Base-by-base conservation (phyloP, 192 early-diverging fungal species). In the Rhizophagus prolifer region DNA sequence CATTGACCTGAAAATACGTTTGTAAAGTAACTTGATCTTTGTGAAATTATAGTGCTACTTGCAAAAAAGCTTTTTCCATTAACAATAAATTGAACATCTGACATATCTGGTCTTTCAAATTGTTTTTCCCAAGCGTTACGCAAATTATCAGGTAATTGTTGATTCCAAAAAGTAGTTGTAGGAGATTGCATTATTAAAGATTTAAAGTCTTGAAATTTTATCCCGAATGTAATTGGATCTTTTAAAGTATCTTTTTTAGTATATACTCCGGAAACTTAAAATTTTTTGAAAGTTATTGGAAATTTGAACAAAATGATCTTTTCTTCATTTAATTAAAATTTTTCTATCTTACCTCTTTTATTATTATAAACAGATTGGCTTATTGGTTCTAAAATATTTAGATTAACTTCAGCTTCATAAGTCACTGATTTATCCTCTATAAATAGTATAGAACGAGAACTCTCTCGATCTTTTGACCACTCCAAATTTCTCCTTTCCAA, bases 11-110 rank as follows among this genome's bases (percentile, higher is more conserved):
- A 19, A 21, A 70, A 70, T 21, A 70, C 21, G 41, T 28, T 41
- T 25, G 26, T 9, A 70, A 70, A 70, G 41, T 70, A 70, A 21
- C n/a, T 38, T 14, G 69, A 70, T 16, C 69, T 36, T n/a, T 70
- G 14, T 10, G n/a, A 41, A 13, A 70, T 10, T 70, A 70, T 70
- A 21, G 26, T n/a, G 26, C 69, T 70, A 23, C 41, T 70, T 28
- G 69, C 69, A 54, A 41, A 70, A 25, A 70, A 41, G 0, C 0
- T 46, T 25, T 41, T 9, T 5, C 41, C 69, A 23, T 70, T 28
- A 9, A 70, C 69, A n/a, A 47, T 46, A 50, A 70, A 70, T 46
- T 16, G 69, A 0, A 70, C 69, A 28, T 70, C 69, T 34, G 69
- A 28, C 26, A 38, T 70, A 16, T 34, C 34, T 25, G 21, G n/a